Percentiles rank a stretch among this genome's conserved stretches.
Conservation (phyloP, 169 alveolate species). For the Toxoplasma gondii region DNA sequence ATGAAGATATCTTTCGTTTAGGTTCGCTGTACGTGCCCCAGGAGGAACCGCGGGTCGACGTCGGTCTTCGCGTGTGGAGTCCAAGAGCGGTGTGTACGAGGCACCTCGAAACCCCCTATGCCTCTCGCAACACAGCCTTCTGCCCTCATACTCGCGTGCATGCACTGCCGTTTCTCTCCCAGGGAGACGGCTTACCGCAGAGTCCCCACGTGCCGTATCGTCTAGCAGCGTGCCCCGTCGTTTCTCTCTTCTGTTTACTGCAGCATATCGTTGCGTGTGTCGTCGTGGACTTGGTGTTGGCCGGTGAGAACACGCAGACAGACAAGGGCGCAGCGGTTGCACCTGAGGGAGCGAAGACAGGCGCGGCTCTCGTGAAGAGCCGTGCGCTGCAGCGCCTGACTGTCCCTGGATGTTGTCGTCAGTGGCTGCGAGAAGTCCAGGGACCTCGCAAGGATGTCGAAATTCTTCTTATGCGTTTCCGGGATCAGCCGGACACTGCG, state of each 20-base stretch:
- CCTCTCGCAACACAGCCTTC: too few relatives aligned
- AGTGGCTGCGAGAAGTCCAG: slow-evolving; percentile 3
- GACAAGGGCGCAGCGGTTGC: neutral
- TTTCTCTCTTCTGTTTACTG: neutral
- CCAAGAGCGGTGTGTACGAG: too few relatives aligned
- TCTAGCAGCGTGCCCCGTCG: neutral
- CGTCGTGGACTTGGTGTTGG: neutral
- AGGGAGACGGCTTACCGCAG: too few relatives aligned
- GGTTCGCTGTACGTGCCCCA: too few relatives aligned
- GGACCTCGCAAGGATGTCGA: neutral
- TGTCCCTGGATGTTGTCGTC: slow-evolving; percentile 2
- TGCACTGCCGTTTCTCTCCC: too few relatives aligned
- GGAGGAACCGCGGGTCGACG: too few relatives aligned
- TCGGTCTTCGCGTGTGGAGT: too few relatives aligned
- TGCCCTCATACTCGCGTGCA: too few relatives aligned
- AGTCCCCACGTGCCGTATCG: too few relatives aligned
- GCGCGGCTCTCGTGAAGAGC: neutral
- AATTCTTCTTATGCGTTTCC: neutral
- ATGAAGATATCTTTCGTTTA: too few relatives aligned
- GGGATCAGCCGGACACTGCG: neutral
- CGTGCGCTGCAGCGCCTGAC: neutral
- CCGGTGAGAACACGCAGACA: neutral
- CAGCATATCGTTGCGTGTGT: neutral
- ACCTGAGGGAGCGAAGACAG: too few relatives aligned
- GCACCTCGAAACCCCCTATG: too few relatives aligned